phyloP scores from a whole-genome alignment of 2,329 filamentous ascomycete species.

The Trichoderma guizhouense region DNA sequence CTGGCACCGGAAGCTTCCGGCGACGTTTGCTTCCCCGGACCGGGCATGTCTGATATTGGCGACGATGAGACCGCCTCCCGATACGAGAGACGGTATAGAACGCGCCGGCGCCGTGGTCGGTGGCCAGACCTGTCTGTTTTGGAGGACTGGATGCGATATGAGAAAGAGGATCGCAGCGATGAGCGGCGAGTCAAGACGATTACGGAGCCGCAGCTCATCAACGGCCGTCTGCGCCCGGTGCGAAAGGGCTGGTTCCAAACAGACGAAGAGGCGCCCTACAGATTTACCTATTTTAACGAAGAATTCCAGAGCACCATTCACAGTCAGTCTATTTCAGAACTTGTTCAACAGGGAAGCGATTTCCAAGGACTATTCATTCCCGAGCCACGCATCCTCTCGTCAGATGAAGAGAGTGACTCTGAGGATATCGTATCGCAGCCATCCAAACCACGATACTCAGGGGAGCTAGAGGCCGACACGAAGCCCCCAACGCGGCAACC shows the following conservation, averaged over 20 bases:
- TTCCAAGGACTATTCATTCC: slow-evolving; percentile 90
- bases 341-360: slow-evolving; percentile 77
- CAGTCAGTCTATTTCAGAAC: slow-evolving; percentile 89
- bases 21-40: slow-evolving; percentile 89
- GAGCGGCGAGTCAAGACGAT: slow-evolving; percentile 85
- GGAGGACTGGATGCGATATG: slow-evolving; percentile 85
- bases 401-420: slow-evolving; percentile 66
- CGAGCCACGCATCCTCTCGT: slow-evolving; percentile 71
- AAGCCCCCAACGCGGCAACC: slow-evolving; percentile 45
- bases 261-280: slow-evolving; percentile 85
- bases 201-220: slow-evolving; percentile 88
- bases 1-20: slow-evolving; percentile 67
- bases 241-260: slow-evolving; percentile 79
- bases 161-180: slow-evolving; percentile 74
- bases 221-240: slow-evolving; percentile 79
- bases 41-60: slow-evolving; percentile 67
- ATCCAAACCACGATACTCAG: slow-evolving; percentile 25
- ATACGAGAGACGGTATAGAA: slow-evolving; percentile 36
- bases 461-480: slow-evolving; percentile 38
- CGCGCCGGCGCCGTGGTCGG: slow-evolving; percentile 62
- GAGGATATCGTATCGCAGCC: slow-evolving; percentile 34
- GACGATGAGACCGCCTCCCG: slow-evolving; percentile 66
- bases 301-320: slow-evolving; percentile 95
- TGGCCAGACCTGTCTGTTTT: slow-evolving; percentile 85
- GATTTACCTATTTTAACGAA: slow-evolving; percentile 99